phyloP scores from a whole-genome alignment of 768 basidiomycete genomes.

The Phanerochaete sordida region DNA sequence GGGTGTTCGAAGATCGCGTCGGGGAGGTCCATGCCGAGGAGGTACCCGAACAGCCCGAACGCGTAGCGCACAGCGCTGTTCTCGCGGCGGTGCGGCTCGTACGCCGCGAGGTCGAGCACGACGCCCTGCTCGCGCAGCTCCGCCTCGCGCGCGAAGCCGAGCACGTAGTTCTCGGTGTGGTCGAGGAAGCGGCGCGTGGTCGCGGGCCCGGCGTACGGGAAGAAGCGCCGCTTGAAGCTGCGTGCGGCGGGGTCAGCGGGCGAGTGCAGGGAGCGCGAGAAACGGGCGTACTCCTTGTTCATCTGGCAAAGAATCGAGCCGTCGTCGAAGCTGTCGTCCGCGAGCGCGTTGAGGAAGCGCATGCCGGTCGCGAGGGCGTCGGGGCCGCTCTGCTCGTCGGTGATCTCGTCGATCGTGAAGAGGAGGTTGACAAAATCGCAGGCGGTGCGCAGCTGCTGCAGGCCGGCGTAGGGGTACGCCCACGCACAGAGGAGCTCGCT shows the following conservation, averaged over 20 bases:
- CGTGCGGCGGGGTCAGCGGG: neutral
- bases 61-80: conserved; percentile 65
- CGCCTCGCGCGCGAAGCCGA: conserved; percentile 55
- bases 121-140: conserved; percentile 53
- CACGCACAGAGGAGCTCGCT: conserved; percentile 61
- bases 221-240: conserved; percentile 55
- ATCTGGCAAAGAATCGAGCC: conserved; percentile 53
- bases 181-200: conserved; percentile 47
- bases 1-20: conserved; percentile 58
- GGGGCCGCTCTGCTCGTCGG: conserved; percentile 57
- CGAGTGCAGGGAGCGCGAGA: neutral
- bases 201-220: conserved; percentile 38
- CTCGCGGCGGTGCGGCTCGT: conserved; percentile 57
- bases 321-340: conserved; percentile 48
- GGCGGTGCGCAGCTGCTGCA: conserved; percentile 52
- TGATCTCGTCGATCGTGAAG: conserved; percentile 66
- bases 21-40: conserved; percentile 58
- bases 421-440: conserved; percentile 66
- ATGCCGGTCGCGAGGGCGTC: conserved; percentile 53
- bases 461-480: conserved; percentile 55
- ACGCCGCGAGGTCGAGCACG: conserved; percentile 52
- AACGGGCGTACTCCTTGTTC: conserved; percentile 51
- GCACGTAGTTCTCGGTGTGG: conserved; percentile 53
- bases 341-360: conserved; percentile 50
- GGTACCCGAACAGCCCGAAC: conserved; percentile 60